A percentile compares a stretch with the other conserved stretches of the same genome.
Evolutionary conservation across 2,329 filamentous ascomycete species (phyloP).

Genomic region (Dothistroma pini): DNA sequence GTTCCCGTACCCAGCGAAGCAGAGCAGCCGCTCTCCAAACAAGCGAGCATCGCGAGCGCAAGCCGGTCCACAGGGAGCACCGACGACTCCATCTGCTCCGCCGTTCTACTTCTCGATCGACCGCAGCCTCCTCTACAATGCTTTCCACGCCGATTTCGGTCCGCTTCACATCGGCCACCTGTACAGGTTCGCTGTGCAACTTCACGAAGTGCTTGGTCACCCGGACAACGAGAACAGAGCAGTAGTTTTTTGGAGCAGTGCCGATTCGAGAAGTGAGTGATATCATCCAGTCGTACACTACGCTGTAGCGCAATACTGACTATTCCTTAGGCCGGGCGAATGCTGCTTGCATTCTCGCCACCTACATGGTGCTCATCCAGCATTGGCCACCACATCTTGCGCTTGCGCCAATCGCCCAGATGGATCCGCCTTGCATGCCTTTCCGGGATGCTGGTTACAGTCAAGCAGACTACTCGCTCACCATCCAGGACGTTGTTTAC

Average conservation of each 20-base stretch:
- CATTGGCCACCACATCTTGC: conserved; percentile 96
- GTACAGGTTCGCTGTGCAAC: conserved; percentile 91
- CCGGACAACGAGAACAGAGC: conserved; percentile 85
- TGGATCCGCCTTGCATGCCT: conserved; percentile 96
- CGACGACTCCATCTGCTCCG: conserved; percentile 33
- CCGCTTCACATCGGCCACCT: conserved; percentile 95
- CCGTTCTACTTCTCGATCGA: conserved; percentile 97
- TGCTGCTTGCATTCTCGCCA: conserved; percentile 88
- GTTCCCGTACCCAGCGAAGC: conserved; percentile 71
- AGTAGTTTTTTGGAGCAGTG: conserved; percentile 93
- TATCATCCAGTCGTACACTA: not conserved
- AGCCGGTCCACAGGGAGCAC: conserved; percentile 52
- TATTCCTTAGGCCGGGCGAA: conserved; percentile 70
- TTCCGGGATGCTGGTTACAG: conserved; percentile 98
- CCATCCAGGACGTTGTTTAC: conserved; percentile 95
- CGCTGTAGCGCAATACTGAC: conserved; percentile 24
- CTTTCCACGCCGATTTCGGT: conserved; percentile 97
- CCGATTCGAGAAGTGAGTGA: conserved; percentile 79
- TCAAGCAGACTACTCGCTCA: conserved; percentile 93
- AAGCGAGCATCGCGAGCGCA: conserved; percentile 69
- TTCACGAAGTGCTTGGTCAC: conserved; percentile 91
- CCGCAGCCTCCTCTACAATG: conserved; percentile 81
- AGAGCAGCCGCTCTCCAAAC: conserved; percentile 60
- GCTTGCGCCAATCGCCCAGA: conserved; percentile 90
- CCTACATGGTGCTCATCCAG: conserved; percentile 98